Base-by-base conservation (phyloP, 163 green algal species). In the Scenedesmus sp. region DNA sequence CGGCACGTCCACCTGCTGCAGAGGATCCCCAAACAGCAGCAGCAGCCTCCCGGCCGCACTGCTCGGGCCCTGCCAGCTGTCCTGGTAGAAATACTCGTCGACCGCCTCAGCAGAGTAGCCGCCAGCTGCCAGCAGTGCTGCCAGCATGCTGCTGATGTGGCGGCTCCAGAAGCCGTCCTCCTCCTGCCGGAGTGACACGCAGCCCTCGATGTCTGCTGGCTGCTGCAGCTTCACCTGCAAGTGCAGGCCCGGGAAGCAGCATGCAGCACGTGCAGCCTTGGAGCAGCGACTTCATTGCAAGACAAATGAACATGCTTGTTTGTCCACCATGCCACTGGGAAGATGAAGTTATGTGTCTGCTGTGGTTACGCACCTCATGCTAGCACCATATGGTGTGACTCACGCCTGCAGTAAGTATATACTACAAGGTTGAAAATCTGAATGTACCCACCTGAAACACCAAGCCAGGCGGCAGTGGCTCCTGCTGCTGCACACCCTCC, bases 11-110 rank as follows among this genome's bases (percentile, higher is more conserved):
- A 95, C 94, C 78, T 94, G 78, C 88, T 94, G 80, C 91, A 96
- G 82, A 20, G 94, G 94, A 72, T 96, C 94, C 12, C 94, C 94
- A 37, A 96, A 86, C n/a, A 94, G 76, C 84, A 96, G 90, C 93
- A 95, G 84, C 82, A 95, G 30, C 91, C 86, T 89, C 46, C 93
- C 91, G 6, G 46, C 26, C 40, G 93, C 24, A 2, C 72, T 85
- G 35, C 35, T 81, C 0, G 94, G 93, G 0, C 91, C 90, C 46
- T 81, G 20, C 94, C 94, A 96, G 44, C 79, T 37, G 59, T 96
- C 94, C 88, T 95, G 92, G 26, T 94, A 95, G 35, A 95, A 95
- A 78, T 92, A 95, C 78, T 95, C 93, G 40, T 93, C 91, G 0
- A 73, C 40, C 30, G 12, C 26, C 2, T 43, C 80, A 30, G 59